Evolutionary conservation across 2,329 filamentous ascomycete species (phyloP).

Genomic region (Colletotrichum liriopes): DNA sequence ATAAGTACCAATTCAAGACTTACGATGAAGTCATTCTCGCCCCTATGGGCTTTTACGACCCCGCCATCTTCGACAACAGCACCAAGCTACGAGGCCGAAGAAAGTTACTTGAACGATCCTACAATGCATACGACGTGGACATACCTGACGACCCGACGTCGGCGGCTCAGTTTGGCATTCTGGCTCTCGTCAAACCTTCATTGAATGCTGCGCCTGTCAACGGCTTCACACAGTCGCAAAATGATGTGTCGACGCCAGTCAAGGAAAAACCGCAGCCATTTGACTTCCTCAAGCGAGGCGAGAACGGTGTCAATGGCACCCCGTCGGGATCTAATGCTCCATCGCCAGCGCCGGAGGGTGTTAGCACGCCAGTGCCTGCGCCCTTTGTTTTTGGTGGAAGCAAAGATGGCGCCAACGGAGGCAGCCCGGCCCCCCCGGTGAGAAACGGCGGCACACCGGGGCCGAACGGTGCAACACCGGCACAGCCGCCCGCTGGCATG

Average conservation of each 20-base stretch:
- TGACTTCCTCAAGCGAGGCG: slow-evolving; percentile 77
- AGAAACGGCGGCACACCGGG: slow-evolving; percentile 64
- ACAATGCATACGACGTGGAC: slow-evolving; percentile 93
- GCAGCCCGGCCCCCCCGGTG: slow-evolving; percentile 67
- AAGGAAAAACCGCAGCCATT: slow-evolving; percentile 78
- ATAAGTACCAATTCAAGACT: slow-evolving; percentile 95
- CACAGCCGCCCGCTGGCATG: slow-evolving; percentile 60
- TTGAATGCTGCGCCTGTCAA: slow-evolving; percentile 62
- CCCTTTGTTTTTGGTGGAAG: slow-evolving; percentile 70
- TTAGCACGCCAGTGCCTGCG: slow-evolving; percentile 75
- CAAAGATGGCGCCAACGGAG: slow-evolving; percentile 62
- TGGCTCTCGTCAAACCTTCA: slow-evolving; percentile 73
- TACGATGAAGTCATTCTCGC: slow-evolving; percentile 98
- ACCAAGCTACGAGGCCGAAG: slow-evolving; percentile 85
- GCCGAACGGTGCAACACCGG: slow-evolving; percentile 49
- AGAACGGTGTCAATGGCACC: slow-evolving; percentile 81
- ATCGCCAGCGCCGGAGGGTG: slow-evolving; percentile 87
- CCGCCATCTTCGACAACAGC: slow-evolving; percentile 86
- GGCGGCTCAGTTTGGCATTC: slow-evolving; percentile 81
- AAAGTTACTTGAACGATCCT: slow-evolving; percentile 87
- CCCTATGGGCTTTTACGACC: slow-evolving; percentile 94
- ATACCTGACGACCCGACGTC: slow-evolving; percentile 90
- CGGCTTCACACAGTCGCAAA: slow-evolving; percentile 59
- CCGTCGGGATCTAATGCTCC: slow-evolving; percentile 89
- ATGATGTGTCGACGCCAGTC: slow-evolving; percentile 71